Conservation (phyloP, 495 filamentous ascomycete species). For the Aspergillus sclerotiicarbonarius region DNA sequence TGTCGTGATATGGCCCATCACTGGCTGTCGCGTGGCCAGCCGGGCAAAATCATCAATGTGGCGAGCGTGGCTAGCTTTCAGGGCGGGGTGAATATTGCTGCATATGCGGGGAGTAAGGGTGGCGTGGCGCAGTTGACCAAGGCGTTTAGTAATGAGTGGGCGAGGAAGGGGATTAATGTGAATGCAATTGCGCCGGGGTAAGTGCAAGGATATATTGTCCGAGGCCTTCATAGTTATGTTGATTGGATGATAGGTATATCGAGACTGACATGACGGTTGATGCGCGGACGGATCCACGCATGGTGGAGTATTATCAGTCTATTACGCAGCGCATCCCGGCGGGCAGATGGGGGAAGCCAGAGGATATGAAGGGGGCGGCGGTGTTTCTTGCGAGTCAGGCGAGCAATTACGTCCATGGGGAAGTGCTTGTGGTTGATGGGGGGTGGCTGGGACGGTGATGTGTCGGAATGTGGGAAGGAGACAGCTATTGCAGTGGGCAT, state of each 20-base stretch:
- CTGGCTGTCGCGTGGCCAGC: constrained; percentile 65
- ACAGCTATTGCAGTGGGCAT: no score
- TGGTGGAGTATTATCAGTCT: constrained; percentile 56
- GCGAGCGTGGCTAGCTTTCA: constrained; percentile 84
- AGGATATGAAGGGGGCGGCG: constrained; percentile 38
- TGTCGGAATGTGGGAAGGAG: no score
- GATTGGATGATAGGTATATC: constrained; percentile 36
- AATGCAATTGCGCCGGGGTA: constrained; percentile 82
- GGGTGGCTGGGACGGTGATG: constrained; percentile 82
- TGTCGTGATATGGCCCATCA: constrained; percentile 80
- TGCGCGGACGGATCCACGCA: constrained; percentile 65
- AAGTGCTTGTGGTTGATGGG: constrained; percentile 76
- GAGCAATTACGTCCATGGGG: constrained; percentile 74
- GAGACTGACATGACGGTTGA: constrained; percentile 92
- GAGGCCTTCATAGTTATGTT: background rate
- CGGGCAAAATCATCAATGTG: constrained; percentile 82
- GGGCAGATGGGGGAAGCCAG: constrained; percentile 57
- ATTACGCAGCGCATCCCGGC: constrained; percentile 69
- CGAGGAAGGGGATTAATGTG: constrained; percentile 70
- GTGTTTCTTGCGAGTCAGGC: constrained; percentile 49
- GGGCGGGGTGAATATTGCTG: constrained; percentile 84
- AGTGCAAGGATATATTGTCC: background rate
- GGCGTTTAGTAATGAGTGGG: constrained; percentile 84
- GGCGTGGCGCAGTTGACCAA: constrained; percentile 89
- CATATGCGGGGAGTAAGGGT: constrained; percentile 86